phyloP scores from a whole-genome alignment of 2,329 filamentous ascomycete genomes.

The Arthrobotrys iridis region DNA sequence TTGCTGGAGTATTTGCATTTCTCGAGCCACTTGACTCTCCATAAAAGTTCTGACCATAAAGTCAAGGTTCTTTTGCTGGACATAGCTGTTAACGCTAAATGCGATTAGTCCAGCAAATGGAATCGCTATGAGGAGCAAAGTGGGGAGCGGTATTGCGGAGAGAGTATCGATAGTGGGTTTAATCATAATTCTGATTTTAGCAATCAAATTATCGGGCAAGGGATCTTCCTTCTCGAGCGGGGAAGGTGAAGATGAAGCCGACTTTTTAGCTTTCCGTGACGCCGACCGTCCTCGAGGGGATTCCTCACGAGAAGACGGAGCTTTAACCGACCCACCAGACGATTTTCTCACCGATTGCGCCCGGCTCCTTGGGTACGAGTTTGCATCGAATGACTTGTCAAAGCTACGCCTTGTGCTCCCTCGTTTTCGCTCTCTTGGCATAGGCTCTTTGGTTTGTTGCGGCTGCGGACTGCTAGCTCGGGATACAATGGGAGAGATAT shows the following conservation, averaged over 20 bases:
- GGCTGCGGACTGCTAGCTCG: constrained; percentile 27
- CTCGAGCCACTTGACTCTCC: constrained; percentile 30
- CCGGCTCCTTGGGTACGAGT: neutral
- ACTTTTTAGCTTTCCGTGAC: constrained; percentile 9
- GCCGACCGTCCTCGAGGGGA: constrained; percentile 21
- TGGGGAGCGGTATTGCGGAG: constrained; percentile 40
- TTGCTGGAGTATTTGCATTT: constrained; percentile 46
- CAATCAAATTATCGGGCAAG: constrained; percentile 7
- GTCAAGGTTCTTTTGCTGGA: constrained; percentile 45
- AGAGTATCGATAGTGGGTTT: constrained; percentile 44
- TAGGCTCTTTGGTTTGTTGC: neutral
- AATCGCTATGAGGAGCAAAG: constrained; percentile 40
- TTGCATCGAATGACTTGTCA: constrained; percentile 19
- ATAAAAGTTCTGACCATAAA: constrained; percentile 45
- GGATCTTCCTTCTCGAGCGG: constrained; percentile 30
- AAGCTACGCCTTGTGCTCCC: constrained; percentile 31
- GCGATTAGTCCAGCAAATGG: constrained; percentile 43
- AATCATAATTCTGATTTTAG: constrained; percentile 35
- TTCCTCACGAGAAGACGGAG: constrained; percentile 2
- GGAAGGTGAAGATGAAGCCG: constrained; percentile 27
- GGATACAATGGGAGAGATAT: constrained; percentile 43
- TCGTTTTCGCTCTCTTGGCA: constrained; percentile 17
- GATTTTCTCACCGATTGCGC: constrained; percentile 22
- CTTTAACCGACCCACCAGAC: neutral
- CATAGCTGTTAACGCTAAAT: constrained; percentile 50